Evolutionary conservation across 768 basidiomycete genomes (phyloP), one percentile per base, ranked within the genome.

Genomic region (Dioszegia hungarica): DNA sequence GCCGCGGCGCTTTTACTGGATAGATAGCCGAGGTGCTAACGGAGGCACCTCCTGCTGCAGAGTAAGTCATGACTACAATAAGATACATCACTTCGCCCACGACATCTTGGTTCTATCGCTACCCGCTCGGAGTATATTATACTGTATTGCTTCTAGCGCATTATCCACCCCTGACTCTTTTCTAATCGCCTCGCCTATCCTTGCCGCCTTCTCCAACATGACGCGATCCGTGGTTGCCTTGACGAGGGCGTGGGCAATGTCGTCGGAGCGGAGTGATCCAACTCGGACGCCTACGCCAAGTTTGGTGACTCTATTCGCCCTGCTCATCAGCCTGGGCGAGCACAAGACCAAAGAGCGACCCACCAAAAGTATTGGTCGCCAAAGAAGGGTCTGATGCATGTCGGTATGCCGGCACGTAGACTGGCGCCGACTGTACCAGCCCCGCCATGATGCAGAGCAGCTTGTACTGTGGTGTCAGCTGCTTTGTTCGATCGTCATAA

Each of bases 401-500:
- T 87, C 1, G 85, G 85, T 29, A 85, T 79, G 1, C 85, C 84
- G 34, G 83, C 82, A 68, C 81, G 64, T 24, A 86, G 74, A 67
- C 82, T 84, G 1, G 85, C 85, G 0, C 85, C 85, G 0, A 85
- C 86, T 0, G 85, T 87, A 12, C 85, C 86, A 4, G 85, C 85
- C 8, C 86, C 86, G 20, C 85, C 85, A 59, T 86, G 84, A 73
- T 85, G 85, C 39, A 86, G 56, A 9, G 79, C 84, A 1, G 84
- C 86, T 63, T 85, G 82, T 11, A 87, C 78, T 62, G 78, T n/a
- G n/a, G 0, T 82, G 82, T 27, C 83, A 1, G 82, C 84, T n/a
- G 84, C 83, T 14, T 84, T 83, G 6, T 83, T n/a, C n/a, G n/a
- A n/a, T n/a, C n/a, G n/a, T n/a, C n/a, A n/a, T n/a, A n/a, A n/a